Conservation (phyloP, 495 filamentous ascomycete genomes). For the Aspergillus bridgeri region DNA sequence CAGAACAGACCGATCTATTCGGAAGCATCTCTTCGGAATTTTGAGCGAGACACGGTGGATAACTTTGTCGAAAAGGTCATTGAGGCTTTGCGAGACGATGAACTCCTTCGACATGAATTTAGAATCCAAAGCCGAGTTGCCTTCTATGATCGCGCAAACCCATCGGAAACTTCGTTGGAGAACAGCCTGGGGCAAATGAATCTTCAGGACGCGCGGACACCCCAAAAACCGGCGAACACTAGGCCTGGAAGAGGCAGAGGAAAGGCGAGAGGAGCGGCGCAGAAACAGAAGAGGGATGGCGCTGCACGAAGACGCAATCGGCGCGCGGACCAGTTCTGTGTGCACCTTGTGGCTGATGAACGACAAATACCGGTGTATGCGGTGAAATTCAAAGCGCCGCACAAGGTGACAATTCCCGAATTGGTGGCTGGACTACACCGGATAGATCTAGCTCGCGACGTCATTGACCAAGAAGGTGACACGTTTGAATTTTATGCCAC, state of each 20-base stretch:
- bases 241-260: conserved; percentile 17
- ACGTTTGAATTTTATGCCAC: conserved; percentile 33
- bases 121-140: conserved; percentile 21
- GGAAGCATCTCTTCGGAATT: conserved; percentile 24
- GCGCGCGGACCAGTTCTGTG: conserved; percentile 23
- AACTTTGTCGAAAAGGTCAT: conserved; percentile 25
- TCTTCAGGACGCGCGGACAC: conserved; percentile 15
- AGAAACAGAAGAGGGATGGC: conserved; percentile 16
- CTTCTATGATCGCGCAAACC: conserved; percentile 23
- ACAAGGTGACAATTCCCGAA: conserved; percentile 26
- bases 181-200: conserved; percentile 21
- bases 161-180: conserved; percentile 15
- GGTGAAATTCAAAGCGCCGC: conserved; percentile 28
- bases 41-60: conserved; percentile 26
- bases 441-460: conserved; percentile 27
- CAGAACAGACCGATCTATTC: conserved; percentile 27
- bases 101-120: conserved; percentile 20
- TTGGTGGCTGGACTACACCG: conserved; percentile 27
- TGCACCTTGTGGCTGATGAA: conserved; percentile 21
- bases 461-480: conserved; percentile 28
- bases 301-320: conserved; percentile 18
- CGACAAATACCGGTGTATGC: conserved; percentile 20
- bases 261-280: conserved; percentile 14
- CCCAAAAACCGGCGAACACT: conserved; percentile 16
- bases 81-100: conserved; percentile 22